Evolutionary conservation across 1,284 basidiomycete genomes (phyloP), one percentile per base, ranked within the genome.

Genomic region (Ganoderma meredithae): DNA sequence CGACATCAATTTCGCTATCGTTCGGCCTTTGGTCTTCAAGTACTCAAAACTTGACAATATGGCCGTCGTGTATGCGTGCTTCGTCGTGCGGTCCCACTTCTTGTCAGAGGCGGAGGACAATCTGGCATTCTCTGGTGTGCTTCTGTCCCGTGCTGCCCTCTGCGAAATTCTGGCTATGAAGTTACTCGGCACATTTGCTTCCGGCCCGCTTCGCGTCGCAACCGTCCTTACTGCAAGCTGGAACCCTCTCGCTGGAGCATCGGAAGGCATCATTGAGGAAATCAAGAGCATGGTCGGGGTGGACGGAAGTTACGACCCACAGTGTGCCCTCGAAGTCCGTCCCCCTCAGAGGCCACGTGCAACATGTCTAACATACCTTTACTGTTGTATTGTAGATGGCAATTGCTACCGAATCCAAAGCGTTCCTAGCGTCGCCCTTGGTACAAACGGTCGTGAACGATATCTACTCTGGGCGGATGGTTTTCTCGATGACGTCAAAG

Each of bases 151-250:
- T n/a, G 90, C 94, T 1, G 88, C 84, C 53, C 84, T 95, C 31
- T 95, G 93, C 78, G 94, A 96, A 78, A 86, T 96, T 27, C 79
- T 96, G 25, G 94, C 95, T 13, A 90, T 95, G 83, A 96, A 96
- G 76, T 85, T 96, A n/a, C 83, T 95, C 17, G 87, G 85, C 52
- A 84, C 86, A 40, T 95, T 93, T 76, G 90, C 92, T 0, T 86
- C 84, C n/a, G 86, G 88, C 70, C 86, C 92, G 75, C 85, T 95
- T 7, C 86, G 90, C 67, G 83, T 95, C 31, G 90, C 93, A 5
- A 86, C 90, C 19, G 90, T 92, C 36, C 81, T 97, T 62, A 95
- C 93, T 0, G 90, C 89, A 1, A 86, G 85, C 67, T 96, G 92
- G 91, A 92, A 89, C 74, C 92, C 95, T 2, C 84, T 96, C 56